Evolutionary conservation across 495 filamentous ascomycete genomes (phyloP).

Genomic region (Lophiotrema nucula): DNA sequence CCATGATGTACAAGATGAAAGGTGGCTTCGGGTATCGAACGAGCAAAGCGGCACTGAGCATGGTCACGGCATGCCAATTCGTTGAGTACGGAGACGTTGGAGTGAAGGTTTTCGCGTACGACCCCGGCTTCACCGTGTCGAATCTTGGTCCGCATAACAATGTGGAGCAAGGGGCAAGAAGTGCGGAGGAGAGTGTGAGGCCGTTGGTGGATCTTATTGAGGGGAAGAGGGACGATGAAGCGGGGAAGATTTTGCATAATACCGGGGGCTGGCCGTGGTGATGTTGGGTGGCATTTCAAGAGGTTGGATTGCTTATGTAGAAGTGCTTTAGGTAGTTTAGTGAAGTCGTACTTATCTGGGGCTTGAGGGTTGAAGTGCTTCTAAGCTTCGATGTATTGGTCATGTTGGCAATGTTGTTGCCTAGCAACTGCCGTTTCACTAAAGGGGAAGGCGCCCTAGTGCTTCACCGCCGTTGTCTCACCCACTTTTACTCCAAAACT

Average conservation of each 20-base stretch:
- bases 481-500: no score
- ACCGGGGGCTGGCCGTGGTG: slow-evolving; percentile 24
- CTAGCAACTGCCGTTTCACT: no score
- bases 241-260: slow-evolving; percentile 40
- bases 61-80: slow-evolving; percentile 29
- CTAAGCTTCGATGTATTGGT: no score
- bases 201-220: slow-evolving; percentile 37
- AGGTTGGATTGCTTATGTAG: no score
- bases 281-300: no score
- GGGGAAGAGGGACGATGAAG: slow-evolving; percentile 41
- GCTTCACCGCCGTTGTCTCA: no score
- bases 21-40: slow-evolving; percentile 31
- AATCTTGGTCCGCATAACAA: slow-evolving; percentile 40
- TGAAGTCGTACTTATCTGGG: no score
- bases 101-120: slow-evolving; percentile 36
- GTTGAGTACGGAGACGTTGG: slow-evolving; percentile 10
- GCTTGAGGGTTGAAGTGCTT: no score
- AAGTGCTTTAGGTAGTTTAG: no score
- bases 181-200: slow-evolving; percentile 22
- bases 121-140: slow-evolving; percentile 40
- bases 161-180: slow-evolving; percentile 32
- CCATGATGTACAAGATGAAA: slow-evolving; percentile 5
- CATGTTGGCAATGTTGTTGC: no score
- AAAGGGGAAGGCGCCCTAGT: no score
- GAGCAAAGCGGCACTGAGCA: slow-evolving; percentile 38